Percentiles rank a stretch among this genome's conserved stretches.
These are phyloP conservation scores for Loxodes magnus DNA, from an alignment of 73 alveolate genomes.

Conservation along the genomic window DNA sequence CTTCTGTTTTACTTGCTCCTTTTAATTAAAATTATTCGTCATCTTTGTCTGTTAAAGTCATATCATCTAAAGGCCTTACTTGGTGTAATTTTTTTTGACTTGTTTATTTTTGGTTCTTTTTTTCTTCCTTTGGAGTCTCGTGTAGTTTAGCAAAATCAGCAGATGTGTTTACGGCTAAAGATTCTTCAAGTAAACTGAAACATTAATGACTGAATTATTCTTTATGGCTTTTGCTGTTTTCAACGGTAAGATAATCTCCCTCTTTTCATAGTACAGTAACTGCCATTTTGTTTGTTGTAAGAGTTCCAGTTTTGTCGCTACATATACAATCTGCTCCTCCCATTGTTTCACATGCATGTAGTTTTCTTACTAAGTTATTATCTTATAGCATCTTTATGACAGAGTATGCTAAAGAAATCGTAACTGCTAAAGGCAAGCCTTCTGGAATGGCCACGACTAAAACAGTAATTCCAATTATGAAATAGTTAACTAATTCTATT, in stretches of 20 bases:
- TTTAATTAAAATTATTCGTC: conserved; percentile 1
- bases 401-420: conserved; percentile 73
- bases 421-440: conserved; percentile 83
- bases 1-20: conserved; percentile 9
- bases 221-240: neutral
- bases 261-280: conserved; percentile 17
- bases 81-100: conserved; percentile 5
- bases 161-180: neutral
- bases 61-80: neutral
- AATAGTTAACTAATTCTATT: conserved; percentile 41
- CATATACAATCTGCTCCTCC: conserved; percentile 85
- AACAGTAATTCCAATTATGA: conserved; percentile 62
- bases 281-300: conserved; percentile 57
- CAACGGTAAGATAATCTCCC: neutral
- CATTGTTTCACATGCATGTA: conserved; percentile 88
- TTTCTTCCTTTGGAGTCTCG: neutral
- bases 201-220: neutral
- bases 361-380: conserved; percentile 58
- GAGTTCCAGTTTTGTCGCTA: conserved; percentile 88
- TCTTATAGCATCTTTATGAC: conserved; percentile 74
- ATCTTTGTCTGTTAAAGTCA: conserved; percentile 4
- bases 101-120: neutral
- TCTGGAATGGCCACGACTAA: conserved; percentile 88
- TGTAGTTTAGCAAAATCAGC: neutral
- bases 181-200: neutral